Evolutionary conservation across 2,329 filamentous ascomycete genomes (phyloP).

Genomic region (Colletotrichum caudatum): DNA sequence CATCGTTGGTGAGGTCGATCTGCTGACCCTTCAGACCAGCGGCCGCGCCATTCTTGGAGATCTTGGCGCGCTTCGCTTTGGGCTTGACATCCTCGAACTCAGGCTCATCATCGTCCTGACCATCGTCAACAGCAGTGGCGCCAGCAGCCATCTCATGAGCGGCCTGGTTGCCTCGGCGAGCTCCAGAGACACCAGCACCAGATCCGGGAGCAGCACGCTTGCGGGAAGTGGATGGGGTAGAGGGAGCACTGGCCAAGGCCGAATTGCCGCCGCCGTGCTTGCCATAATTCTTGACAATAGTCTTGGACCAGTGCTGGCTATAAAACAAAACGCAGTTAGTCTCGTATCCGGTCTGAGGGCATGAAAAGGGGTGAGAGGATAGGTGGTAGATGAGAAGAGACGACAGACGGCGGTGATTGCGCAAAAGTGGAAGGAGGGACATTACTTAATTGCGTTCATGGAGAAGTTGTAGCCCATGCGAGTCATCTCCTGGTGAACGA

Average conservation of each 20-base stretch:
- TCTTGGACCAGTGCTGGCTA: conserved; percentile 56
- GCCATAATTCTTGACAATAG: conserved; percentile 53
- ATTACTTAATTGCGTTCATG: conserved; percentile 55
- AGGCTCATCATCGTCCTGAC: conserved; percentile 22
- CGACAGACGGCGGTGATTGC: neutral
- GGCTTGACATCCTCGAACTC: conserved; percentile 16
- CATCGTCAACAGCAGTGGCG: conserved; percentile 13
- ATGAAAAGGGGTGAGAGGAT: neutral
- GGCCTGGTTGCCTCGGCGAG: conserved; percentile 10
- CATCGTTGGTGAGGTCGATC: conserved; percentile 28
- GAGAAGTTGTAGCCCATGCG: conserved; percentile 52
- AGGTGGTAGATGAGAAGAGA: no score
- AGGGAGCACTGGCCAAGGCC: neutral
- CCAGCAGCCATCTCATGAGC: conserved; percentile 23
- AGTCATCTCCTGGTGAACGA: conserved; percentile 49
- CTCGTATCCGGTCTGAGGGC: neutral
- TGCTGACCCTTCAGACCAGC: conserved; percentile 16
- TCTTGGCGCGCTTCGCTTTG: conserved; percentile 25
- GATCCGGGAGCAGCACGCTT: conserved; percentile 21
- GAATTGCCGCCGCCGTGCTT: conserved; percentile 43
- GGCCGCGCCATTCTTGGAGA: neutral
- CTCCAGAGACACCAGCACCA: neutral
- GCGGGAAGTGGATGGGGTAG: conserved; percentile 11
- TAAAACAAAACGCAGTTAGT: neutral
- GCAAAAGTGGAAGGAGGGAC: conserved; percentile 7